A percentile compares a stretch with the other conserved stretches of the same genome.
Evolutionary conservation across 176 grass and related monocot species (phyloP).

Genomic region (Aegilops sharonensis): DNA sequence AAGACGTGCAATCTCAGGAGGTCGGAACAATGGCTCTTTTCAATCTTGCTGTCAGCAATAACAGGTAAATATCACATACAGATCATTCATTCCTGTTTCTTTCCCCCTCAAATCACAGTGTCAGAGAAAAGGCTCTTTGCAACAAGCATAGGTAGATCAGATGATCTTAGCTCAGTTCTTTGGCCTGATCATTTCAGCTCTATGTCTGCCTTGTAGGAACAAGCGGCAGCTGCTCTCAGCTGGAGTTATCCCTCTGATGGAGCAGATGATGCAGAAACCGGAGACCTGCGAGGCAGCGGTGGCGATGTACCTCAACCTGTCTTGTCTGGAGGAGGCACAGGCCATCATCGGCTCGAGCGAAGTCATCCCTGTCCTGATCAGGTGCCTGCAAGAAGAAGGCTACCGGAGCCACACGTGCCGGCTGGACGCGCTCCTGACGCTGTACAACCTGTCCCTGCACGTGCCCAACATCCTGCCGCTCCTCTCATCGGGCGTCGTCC

Average conservation of each 20-base stretch:
- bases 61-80: constrained; percentile 42
- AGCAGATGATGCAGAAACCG: constrained; percentile 62
- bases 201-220: constrained; percentile 51
- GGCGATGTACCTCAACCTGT: constrained; percentile 81
- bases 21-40: constrained; percentile 74
- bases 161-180: neutral
- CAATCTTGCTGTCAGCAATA: constrained; percentile 91
- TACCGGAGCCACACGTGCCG: constrained; percentile 39
- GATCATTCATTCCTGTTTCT: neutral
- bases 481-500: constrained; percentile 47
- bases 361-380: constrained; percentile 49
- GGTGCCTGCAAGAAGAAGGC: constrained; percentile 6
- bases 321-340: constrained; percentile 63
- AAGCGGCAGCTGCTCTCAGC: constrained; percentile 58
- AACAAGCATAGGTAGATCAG: neutral
- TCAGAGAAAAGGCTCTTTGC: neutral
- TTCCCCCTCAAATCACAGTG: neutral
- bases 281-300: constrained; percentile 53
- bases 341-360: constrained; percentile 50
- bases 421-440: constrained; percentile 50
- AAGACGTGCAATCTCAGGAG: constrained; percentile 56
- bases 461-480: constrained; percentile 48
- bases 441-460: constrained; percentile 76
- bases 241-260: constrained; percentile 59
- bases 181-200: neutral